Base-by-base conservation (phyloP, 345 rosid genomes). In the Eucalyptus dawsonii region DNA sequence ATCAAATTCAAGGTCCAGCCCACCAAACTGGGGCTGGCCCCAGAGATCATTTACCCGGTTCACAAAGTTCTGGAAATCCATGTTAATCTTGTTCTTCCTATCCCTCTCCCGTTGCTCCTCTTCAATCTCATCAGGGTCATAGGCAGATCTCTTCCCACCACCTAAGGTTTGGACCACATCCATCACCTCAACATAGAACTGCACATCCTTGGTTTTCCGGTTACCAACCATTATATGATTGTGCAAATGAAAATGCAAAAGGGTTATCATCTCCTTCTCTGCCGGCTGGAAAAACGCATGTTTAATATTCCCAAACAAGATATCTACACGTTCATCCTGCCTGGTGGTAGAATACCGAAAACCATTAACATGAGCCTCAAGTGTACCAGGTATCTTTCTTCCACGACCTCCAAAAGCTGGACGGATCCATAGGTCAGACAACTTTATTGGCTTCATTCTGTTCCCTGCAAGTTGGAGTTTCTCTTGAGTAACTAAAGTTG, bases 101-200 rank as follows among this genome's bases (percentile, higher is more conserved):
- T 92, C 97, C 19, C 97, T 95, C 92, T 97, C 99, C 50, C 97
- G 90, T 54, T 96, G 98, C 87, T 98, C 99, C 92, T 95, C 99
- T 87, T 97, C 98, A 60, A 94, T 94, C 93, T 97, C 98, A 86
- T 93, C 99, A 12, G 99, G 99, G 89, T 98, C 99, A 91, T 97
- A 95, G 53, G 97, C 97, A 87, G 99, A 95, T 90, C 98, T 94
- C 94, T 95, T 96, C 25, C 94, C 96, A 90, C 99, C 98, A 51
- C 98, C 98, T 86, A 98, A 69, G 31, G 97, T 95, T 93, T 95
- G 98, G 12, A 97, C 99, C 90, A 93, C 94, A 86, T 97, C 99
- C 95, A 98, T 97, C 88, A 98, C 96, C 91, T 98, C 99, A 89
- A 95, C 93, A 88, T 92, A 95, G 90, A 96, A 95, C 87, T 98